Evolutionary conservation across 176 grass and related monocot species (phyloP), one percentile per base, ranked within the genome.

Genomic region (Triticum turgidum): DNA sequence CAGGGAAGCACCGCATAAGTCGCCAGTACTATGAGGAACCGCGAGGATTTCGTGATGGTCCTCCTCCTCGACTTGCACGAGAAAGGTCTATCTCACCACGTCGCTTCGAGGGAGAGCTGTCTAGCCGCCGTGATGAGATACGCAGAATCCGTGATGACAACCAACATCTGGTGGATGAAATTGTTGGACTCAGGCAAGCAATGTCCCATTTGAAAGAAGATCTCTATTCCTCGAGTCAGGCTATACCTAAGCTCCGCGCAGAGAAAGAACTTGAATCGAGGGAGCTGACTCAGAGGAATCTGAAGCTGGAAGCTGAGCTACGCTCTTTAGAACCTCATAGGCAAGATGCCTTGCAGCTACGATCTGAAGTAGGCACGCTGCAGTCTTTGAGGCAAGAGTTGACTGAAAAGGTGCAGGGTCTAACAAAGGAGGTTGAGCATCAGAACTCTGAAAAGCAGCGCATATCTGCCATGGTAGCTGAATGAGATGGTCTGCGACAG

Each of bases 221-320:
- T 65, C 84, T 94, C 47, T 45, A 87, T 76, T 73, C 76, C 38
- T 73, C 34, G 34, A 89, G 89, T 76, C 89, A 91, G 82, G 84
- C 82, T 61, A 84, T 94, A 22, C 87, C 89, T 32, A 94, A 91
- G 70, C 84, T 87, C 41, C 87, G 87, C 24, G 81, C 87, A 82
- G 89, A 94, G 63, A 94, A 94, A 89, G 92, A 91, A 84, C 81
- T 87, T 87, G 87, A 91, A 73, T 86, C 39, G 9, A 94, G 89
- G 78, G 84, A 89, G 25, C 82, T 94, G 24, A 89, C 88, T 77
- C 89, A 94, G 58, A 89, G 77, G 72, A 84, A 89, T 80, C 84
- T 94, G 84, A 89, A 87, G 72, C 67, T 94, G 72, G 92, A 89
- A 86, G 92, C 92, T 85, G 87, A 91, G 45, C 73, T 94, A 73